Evolutionary conservation across 202 grass and related monocot genomes (phyloP).

Genomic region (Panicum virgatum): DNA sequence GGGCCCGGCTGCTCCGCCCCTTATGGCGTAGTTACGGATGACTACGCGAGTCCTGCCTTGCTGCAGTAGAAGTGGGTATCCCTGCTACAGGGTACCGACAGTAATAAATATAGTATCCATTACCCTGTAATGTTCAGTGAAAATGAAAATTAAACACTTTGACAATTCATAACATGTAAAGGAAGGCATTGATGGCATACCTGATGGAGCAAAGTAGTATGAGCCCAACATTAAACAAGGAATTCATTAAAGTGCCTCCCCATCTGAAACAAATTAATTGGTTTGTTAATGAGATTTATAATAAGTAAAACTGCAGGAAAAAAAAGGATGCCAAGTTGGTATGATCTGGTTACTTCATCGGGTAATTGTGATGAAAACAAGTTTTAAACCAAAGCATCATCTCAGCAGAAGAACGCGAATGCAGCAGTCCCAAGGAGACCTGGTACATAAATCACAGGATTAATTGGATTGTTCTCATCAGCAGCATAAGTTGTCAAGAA

Average conservation of each 20-base stretch:
- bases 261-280: not conserved
- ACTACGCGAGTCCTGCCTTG: too few relatives aligned
- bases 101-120: not conserved
- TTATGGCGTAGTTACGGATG: too few relatives aligned
- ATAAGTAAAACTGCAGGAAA: not conserved
- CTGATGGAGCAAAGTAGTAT: constrained; percentile 19
- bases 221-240: constrained; percentile 11
- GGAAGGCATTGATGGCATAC: not conserved
- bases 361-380: constrained; percentile 10
- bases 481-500: constrained; percentile 12
- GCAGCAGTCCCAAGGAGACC: constrained; percentile 96
- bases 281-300: too few relatives aligned
- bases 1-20: too few relatives aligned
- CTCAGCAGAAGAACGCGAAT: constrained; percentile 95
- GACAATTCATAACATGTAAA: not conserved
- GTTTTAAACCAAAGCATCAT: constrained; percentile 9
- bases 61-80: too few relatives aligned
- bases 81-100: too few relatives aligned
- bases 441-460: constrained; percentile 40
- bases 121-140: too few relatives aligned
- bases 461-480: constrained; percentile 2
- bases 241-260: constrained; percentile 18
- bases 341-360: not conserved
- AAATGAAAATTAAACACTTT: too few relatives aligned
- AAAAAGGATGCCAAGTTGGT: not conserved